Conservation (phyloP, 176 grass and related monocot species). For the Juncus inflexus region DNA sequence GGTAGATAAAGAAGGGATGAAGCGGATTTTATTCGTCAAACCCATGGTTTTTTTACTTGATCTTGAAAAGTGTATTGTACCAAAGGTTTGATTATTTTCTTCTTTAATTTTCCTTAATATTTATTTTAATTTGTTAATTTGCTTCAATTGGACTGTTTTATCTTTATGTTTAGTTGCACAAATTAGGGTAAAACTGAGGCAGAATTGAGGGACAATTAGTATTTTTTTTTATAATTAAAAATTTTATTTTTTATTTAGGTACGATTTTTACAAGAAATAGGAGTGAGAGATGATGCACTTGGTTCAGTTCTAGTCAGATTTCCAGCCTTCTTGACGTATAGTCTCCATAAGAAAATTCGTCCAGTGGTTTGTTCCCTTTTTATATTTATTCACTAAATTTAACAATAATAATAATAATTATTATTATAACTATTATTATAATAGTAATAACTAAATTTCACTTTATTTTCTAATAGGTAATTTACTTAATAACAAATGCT, state of each 20-base stretch:
- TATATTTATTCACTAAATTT: constrained; percentile 19
- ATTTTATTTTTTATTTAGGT: constrained; percentile 41
- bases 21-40: constrained; percentile 72
- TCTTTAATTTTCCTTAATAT: not conserved
- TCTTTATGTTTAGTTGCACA: constrained; percentile 1
- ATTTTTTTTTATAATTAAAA: no score
- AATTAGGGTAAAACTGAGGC: constrained; percentile 1
- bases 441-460: no score
- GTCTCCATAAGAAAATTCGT: constrained; percentile 86
- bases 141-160: not conserved
- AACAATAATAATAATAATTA: not conserved
- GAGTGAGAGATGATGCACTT: constrained; percentile 66
- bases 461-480: constrained; percentile 39
- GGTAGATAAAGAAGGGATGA: constrained; percentile 78
- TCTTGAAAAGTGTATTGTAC: constrained; percentile 79
- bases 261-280: constrained; percentile 83
- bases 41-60: constrained; percentile 93
- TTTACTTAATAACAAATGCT: constrained; percentile 78
- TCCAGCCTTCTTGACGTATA: constrained; percentile 69
- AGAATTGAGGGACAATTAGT: not conserved
- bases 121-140: not conserved
- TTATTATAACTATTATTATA: no score
- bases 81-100: constrained; percentile 51
- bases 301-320: constrained; percentile 86
- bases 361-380: constrained; percentile 64